These are phyloP conservation scores for Microthlaspi erraticum DNA, from an alignment of 345 rosid species.

Conservation along the genomic window DNA sequence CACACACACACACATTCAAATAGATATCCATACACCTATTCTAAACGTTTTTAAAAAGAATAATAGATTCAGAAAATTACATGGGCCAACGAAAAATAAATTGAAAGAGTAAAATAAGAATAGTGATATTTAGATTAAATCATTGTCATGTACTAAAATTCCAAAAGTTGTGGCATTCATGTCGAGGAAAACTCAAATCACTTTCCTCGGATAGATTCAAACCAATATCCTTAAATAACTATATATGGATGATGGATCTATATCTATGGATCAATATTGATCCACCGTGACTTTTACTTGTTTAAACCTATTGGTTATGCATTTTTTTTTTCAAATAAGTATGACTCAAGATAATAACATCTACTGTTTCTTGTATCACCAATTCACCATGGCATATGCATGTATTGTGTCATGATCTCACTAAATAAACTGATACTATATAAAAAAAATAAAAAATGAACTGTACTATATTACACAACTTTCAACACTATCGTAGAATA, in stretches of 20 bases:
- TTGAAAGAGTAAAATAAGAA: background rate
- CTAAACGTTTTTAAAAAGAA: background rate
- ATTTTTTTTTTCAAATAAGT: background rate
- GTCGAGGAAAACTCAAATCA: conserved; percentile 31
- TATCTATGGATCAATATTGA: background rate
- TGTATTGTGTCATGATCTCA: conserved; percentile 19
- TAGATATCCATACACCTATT: background rate
- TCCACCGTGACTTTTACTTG: background rate
- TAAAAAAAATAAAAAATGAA: no score
- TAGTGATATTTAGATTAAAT: background rate
- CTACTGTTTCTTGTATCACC: background rate
- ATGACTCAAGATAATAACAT: background rate
- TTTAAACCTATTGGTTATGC: background rate
- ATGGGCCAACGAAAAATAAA: conserved; percentile 7
- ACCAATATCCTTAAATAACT: conserved; percentile 10
- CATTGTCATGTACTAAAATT: conserved; percentile 15
- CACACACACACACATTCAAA: background rate
- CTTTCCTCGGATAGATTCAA: conserved; percentile 27
- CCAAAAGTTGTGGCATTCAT: conserved; percentile 36
- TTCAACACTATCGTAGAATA: conserved; percentile 17
- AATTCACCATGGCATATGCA: background rate
- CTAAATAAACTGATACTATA: background rate
- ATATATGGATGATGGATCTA: no score
- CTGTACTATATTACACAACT: background rate
- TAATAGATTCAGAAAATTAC: background rate